Conservation (phyloP, 108 stramenopile genomes). For the Nitzschia inconspicua region DNA sequence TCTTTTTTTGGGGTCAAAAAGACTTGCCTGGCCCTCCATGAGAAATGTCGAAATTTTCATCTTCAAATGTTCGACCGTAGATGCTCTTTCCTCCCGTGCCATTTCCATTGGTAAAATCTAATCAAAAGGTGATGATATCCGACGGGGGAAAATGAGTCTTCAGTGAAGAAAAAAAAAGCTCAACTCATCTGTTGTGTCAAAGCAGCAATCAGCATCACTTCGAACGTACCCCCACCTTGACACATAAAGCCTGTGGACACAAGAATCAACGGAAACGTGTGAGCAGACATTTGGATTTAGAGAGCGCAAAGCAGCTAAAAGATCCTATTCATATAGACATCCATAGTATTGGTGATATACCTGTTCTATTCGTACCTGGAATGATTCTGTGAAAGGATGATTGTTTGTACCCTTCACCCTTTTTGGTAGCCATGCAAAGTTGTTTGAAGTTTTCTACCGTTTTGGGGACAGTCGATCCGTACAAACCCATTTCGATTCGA, state of each 20-base stretch:
- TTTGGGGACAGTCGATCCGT: conserved; percentile 83
- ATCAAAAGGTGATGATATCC: background rate
- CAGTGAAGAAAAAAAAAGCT: too few species aligned
- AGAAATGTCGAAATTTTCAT: conserved; percentile 84
- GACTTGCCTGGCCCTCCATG: conserved; percentile 74
- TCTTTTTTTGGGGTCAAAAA: background rate
- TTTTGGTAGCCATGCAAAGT: conserved; percentile 43
- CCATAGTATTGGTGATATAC: background rate
- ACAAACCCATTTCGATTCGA: conserved; percentile 89
- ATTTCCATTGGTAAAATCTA: conserved; percentile 91
- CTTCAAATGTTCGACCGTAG: conserved; percentile 85
- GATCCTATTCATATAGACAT: background rate
- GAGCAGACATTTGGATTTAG: background rate
- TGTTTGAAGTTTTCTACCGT: conserved; percentile 87
- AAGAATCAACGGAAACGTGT: too few species aligned
- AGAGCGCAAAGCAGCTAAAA: too few species aligned
- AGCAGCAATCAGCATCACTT: too few species aligned
- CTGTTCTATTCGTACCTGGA: too few species aligned
- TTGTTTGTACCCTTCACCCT: conserved; percentile 87
- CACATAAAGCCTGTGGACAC: conserved; percentile 82
- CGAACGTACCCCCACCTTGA: conserved; percentile 41
- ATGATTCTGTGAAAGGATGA: conserved; percentile 87
- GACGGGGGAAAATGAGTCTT: too few species aligned
- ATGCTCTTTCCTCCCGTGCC: conserved; percentile 69
- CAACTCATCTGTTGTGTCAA: too few species aligned